These are phyloP conservation scores for Populus simonii DNA, from an alignment of 345 rosid genomes.

Conservation along the genomic window DNA sequence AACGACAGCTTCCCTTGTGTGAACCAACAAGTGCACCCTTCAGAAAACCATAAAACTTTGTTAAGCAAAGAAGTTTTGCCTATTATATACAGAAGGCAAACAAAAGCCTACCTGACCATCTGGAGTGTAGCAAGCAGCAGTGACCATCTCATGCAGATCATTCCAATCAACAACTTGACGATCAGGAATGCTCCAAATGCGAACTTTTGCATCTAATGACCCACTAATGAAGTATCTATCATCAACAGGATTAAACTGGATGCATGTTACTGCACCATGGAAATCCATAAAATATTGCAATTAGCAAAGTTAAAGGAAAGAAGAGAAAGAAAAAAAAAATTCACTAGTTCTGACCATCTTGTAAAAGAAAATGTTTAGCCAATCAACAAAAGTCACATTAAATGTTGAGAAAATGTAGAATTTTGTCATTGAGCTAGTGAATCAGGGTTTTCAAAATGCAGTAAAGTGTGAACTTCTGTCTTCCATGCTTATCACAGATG, in stretches of 20 bases:
- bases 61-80: conserved; percentile 8
- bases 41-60: conserved; percentile 30
- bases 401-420: neutral
- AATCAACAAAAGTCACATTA: neutral
- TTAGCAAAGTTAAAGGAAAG: conserved; percentile 16
- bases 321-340: neutral
- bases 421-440: neutral
- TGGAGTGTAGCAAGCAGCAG: conserved; percentile 96
- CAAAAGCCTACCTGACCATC: conserved; percentile 77
- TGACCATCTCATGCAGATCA: conserved; percentile 98
- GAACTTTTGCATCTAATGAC: conserved; percentile 92
- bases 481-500: neutral
- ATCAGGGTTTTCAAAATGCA: neutral
- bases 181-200: conserved; percentile 97
- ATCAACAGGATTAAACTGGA: conserved; percentile 97
- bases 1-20: conserved; percentile 81
- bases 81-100: neutral
- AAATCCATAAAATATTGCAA: conserved; percentile 11
- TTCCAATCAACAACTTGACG: conserved; percentile 90
- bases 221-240: conserved; percentile 97
- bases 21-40: conserved; percentile 95
- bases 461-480: neutral
- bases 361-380: neutral
- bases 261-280: conserved; percentile 82
- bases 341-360: neutral